A percentile compares a stretch with the other conserved stretches of the same genome.
These are phyloP conservation scores for Sporothrix brasiliensis DNA, from an alignment of 2,329 filamentous ascomycete genomes.

Conservation along the genomic window DNA sequence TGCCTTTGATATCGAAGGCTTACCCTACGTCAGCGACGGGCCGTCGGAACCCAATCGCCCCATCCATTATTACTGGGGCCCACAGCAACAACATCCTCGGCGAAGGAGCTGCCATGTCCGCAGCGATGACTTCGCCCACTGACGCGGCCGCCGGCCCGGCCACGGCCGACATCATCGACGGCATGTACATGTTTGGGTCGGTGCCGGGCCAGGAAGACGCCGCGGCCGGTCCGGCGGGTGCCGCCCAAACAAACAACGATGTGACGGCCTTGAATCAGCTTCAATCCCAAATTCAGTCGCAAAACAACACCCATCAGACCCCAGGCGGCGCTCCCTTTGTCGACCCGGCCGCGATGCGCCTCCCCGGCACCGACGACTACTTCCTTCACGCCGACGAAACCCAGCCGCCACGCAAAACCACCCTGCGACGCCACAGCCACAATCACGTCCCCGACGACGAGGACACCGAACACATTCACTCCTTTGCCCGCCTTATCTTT, in stretches of 20 bases:
- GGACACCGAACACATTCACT: slow-evolving; percentile 49
- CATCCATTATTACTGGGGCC: not conserved
- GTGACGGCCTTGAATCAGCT: too few species aligned
- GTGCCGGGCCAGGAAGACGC: not conserved
- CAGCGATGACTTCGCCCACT: slow-evolving; percentile 63
- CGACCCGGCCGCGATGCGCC: not conserved
- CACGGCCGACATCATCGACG: not conserved
- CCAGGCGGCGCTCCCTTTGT: not conserved
- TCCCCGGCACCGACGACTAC: not conserved
- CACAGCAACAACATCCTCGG: slow-evolving; percentile 40
- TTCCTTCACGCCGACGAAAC: not conserved
- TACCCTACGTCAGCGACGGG: slow-evolving; percentile 25
- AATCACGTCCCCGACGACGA: slow-evolving; percentile 29
- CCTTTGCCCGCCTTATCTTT: slow-evolving; percentile 67
- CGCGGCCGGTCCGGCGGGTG: too few species aligned
- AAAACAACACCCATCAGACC: not conserved
- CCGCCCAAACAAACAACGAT: not conserved
- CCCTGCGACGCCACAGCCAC: not conserved
- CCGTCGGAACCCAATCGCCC: not conserved
- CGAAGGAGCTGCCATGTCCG: slow-evolving; percentile 57
- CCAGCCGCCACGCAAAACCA: not conserved
- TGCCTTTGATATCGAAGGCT: not conserved
- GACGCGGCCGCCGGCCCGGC: not conserved
- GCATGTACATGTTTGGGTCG: not conserved
- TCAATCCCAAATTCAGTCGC: not conserved